Base-by-base conservation (phyloP, 768 basidiomycete species). In the Suillus plorans region DNA sequence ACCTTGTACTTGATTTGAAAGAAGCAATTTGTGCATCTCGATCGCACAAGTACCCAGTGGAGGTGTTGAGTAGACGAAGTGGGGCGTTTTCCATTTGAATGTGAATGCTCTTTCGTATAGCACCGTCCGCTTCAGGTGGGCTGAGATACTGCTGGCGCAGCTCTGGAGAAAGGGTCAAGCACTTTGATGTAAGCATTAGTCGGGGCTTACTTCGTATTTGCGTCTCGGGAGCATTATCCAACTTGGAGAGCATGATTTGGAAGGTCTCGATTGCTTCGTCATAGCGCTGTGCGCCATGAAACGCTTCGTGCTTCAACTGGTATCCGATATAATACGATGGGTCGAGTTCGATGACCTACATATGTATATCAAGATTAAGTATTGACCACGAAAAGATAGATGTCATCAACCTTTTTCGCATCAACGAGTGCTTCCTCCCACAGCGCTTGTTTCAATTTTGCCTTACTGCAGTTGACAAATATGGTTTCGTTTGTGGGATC, bases 41-140 rank as follows among this genome's bases (percentile, higher is more conserved):
- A 31, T 62, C 61, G 28, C 61, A 62, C 10, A 65, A 61, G 22
- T 20, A 5, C 31, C 62, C 57, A 28, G 44, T 63, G 52, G 45
- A 50, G 53, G 59, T 68, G 44, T 56, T 56, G 3, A 66, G 63
- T 50, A 60, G 66, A 61, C 39, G 66, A 50, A 60, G 56, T 28
- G 55, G 68, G 14, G 49, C 22, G 14, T 50, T 28, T 25, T 50
- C 49, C 22, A 50, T 7, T 50, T 50, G 49, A 28, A 16, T 14
- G 2, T 50, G 49, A 4, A 50, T 50, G 49, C 6, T 13, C 22
- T 50, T 50, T 50, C 49, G 49, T 2, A 50, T 50, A 28, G 6
- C 49, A 25, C 25, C 7, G 3, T 50, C 49, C 14, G 25, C 49
- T 50, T 50, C 49, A 3, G 25, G 14, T 25, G 49, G 49, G 14